Base-by-base conservation (phyloP, 441 rosid genomes). In the Brassica hybrid region DNA sequence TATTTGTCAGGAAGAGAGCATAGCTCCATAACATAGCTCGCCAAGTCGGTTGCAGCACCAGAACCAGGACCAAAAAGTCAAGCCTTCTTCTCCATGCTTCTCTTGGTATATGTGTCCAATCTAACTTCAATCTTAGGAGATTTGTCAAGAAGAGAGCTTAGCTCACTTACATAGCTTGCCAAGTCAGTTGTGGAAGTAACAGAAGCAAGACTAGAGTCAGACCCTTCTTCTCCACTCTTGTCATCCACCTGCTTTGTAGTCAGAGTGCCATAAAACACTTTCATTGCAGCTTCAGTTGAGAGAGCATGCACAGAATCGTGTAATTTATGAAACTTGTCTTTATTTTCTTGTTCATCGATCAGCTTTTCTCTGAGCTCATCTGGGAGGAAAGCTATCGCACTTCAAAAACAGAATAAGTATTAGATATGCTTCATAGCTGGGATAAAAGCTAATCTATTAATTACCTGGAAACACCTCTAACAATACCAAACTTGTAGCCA, bases 381-480 rank as follows among this genome's bases (percentile, higher is more conserved):
- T 0, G 94, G 96, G 58, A 92, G 90, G 73, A 86, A 86, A 30
- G 87, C 86, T 62, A 92, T 21, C 7, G 86, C 89, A 77, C 96
- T 92, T 82, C 61, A 73, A 36, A 69, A 36, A 48, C 21, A 17
- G 45, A 18, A 57, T 65, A 5, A 0, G 30, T 60, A 41, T 64
- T 45, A 70, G 7, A 66, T 65, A 59, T 6, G 67, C 59, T 38
- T 71, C 45, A 59, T 9, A 54, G 16, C 61, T 8, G 56, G 56
- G 7, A 13, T n/a, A 21, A 45, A 25, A 34, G 12, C 25, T 30
- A 18, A 18, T 13, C 0, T 3, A 48, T 27, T 54, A 17, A 64
- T 78, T 85, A 93, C 96, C 94, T 89, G 65, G 93, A 83, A 79
- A 93, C 80, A 58, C 99, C 99, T 86, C 89, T 87, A 64, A 86